Evolutionary conservation across 2,329 filamentous ascomycete species (phyloP).

Genomic region (Xylariales sp.): DNA sequence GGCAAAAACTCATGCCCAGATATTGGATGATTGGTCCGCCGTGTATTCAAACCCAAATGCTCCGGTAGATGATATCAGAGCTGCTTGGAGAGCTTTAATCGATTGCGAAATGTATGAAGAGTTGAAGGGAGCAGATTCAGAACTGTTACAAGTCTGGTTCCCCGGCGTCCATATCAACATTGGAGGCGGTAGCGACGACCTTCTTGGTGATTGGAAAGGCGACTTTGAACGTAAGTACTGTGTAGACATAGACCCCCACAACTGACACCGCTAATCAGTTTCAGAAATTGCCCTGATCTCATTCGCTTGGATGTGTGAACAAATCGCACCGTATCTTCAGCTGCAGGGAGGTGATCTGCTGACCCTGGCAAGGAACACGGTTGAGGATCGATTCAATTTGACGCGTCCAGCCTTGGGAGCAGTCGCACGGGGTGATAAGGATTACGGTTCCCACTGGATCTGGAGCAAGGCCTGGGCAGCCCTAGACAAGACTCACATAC

Average conservation of each 20-base stretch:
- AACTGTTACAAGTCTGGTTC: slow-evolving; percentile 51
- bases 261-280: background rate
- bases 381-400: slow-evolving; percentile 11
- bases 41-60: background rate
- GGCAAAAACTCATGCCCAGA: slow-evolving; percentile 7
- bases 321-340: slow-evolving; percentile 12
- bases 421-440: background rate
- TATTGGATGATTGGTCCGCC: background rate
- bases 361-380: slow-evolving; percentile 2
- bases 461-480: background rate
- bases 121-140: slow-evolving; percentile 8
- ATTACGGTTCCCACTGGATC: too few species aligned
- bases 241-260: too few species aligned
- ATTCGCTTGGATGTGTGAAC: slow-evolving; percentile 14
- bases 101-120: slow-evolving; percentile 13
- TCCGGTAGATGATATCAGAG: background rate
- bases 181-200: slow-evolving; percentile 38
- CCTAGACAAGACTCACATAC: background rate
- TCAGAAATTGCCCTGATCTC: slow-evolving; percentile 13
- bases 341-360: slow-evolving; percentile 2
- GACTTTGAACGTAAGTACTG: slow-evolving; percentile 14
- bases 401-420: slow-evolving; percentile 6
- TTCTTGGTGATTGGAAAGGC: slow-evolving; percentile 11
- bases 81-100: slow-evolving; percentile 9
- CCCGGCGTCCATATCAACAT: slow-evolving; percentile 48